phyloP scores from a whole-genome alignment of 768 basidiomycete genomes.

The Mycena filopes region DNA sequence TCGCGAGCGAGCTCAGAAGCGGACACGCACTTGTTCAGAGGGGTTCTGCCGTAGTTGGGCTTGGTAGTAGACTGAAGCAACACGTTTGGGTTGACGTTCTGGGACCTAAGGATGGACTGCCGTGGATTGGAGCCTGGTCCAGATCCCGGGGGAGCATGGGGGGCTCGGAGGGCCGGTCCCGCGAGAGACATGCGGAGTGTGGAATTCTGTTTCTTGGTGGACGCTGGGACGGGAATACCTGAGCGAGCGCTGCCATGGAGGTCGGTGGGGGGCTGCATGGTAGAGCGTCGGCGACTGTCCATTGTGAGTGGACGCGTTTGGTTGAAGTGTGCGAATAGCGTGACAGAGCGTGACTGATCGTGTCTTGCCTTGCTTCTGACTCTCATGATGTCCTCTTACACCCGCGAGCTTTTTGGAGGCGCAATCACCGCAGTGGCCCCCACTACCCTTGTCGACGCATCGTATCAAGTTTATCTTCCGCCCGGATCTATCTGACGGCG shows the following conservation, averaged over 20 bases:
- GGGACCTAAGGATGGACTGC: constrained; percentile 76
- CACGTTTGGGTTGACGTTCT: constrained; percentile 76
- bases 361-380: neutral
- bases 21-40: constrained; percentile 67
- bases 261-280: constrained; percentile 65
- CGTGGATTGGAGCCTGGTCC: constrained; percentile 54
- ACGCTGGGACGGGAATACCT: constrained; percentile 78
- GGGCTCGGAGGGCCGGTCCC: constrained; percentile 76
- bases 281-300: constrained; percentile 66
- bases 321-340: neutral
- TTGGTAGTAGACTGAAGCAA: constrained; percentile 78
- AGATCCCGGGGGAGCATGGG: constrained; percentile 48
- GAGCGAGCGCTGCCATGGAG: constrained; percentile 64
- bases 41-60: constrained; percentile 76
- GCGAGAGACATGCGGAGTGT: constrained; percentile 76
- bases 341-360: constrained; percentile 6
- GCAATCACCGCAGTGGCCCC: constrained; percentile 77
- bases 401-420: constrained; percentile 83
- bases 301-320: constrained; percentile 39
- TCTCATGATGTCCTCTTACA: constrained; percentile 35
- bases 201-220: constrained; percentile 74
- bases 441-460: constrained; percentile 76
- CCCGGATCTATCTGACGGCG: constrained; percentile 12
- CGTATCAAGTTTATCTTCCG: constrained; percentile 61
- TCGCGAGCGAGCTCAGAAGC: constrained; percentile 4